These are phyloP conservation scores for Galerina sulciceps DNA, from an alignment of 768 basidiomycete genomes.

Conservation along the genomic window DNA sequence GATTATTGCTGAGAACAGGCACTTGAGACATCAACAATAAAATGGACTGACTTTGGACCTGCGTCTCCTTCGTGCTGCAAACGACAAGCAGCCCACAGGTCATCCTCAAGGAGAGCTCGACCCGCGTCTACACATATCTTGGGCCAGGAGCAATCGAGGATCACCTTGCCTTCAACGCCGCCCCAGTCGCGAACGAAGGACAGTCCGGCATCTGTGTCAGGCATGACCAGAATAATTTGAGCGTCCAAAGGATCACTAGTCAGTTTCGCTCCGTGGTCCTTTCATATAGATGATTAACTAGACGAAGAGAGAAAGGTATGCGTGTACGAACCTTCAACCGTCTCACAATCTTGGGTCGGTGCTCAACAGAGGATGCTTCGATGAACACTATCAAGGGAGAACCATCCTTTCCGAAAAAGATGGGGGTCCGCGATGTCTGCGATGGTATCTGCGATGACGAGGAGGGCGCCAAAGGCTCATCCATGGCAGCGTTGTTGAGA, in stretches of 20 bases:
- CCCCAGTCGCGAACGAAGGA: slow-evolving; percentile 65
- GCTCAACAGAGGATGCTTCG: slow-evolving; percentile 54
- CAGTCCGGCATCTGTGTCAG: slow-evolving; percentile 52
- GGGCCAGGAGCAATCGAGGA: slow-evolving; percentile 61
- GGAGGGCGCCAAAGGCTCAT: slow-evolving; percentile 6
- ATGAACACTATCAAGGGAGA: slow-evolving; percentile 55
- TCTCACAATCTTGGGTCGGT: slow-evolving; percentile 57
- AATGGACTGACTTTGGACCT: slow-evolving; percentile 46
- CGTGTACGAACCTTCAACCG: slow-evolving; percentile 44
- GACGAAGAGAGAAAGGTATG: background rate
- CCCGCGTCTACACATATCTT: slow-evolving; percentile 45
- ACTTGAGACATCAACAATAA: slow-evolving; percentile 9
- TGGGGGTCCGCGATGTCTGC: slow-evolving; percentile 12
- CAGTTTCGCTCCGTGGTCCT: slow-evolving; percentile 57
- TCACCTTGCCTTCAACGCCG: slow-evolving; percentile 50
- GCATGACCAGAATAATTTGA: slow-evolving; percentile 63
- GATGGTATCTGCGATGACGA: slow-evolving; percentile 11
- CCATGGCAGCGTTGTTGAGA: background rate
- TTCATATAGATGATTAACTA: background rate
- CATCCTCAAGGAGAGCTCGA: slow-evolving; percentile 46
- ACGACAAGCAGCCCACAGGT: slow-evolving; percentile 57
- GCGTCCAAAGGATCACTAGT: slow-evolving; percentile 52
- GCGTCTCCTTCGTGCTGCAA: slow-evolving; percentile 41
- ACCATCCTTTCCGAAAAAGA: slow-evolving; percentile 44
- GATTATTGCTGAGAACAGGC: slow-evolving; percentile 20